Percentiles rank a stretch among this genome's conserved stretches.
phyloP scores from a whole-genome alignment of 768 basidiomycete species.

The Lepiota subincarnata region DNA sequence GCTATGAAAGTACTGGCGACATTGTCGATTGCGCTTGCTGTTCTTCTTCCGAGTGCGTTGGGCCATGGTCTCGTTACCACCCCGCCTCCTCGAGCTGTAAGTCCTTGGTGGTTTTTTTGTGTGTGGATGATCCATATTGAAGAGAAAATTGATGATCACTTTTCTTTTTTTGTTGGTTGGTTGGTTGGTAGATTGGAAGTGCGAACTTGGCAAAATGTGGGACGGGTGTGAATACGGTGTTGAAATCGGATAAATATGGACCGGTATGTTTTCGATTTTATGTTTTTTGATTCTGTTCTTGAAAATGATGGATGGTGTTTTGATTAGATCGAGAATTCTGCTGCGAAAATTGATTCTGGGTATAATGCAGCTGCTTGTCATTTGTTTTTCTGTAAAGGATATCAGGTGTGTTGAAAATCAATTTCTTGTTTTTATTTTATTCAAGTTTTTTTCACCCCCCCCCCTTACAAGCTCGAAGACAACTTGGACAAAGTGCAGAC shows the following conservation, averaged over 20 bases:
- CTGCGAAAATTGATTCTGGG: constrained; percentile 21
- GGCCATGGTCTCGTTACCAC: constrained; percentile 27
- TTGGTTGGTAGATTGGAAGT: constrained; percentile 25
- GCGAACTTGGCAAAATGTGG: constrained; percentile 29
- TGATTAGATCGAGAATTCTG: constrained; percentile 29
- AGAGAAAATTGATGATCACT: too few species aligned
- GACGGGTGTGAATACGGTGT: constrained; percentile 21
- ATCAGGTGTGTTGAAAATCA: constrained; percentile 25
- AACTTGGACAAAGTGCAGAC: constrained; percentile 25
- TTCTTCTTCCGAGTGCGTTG: constrained; percentile 12
- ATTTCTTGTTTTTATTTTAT: too few species aligned
- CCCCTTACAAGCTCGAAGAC: constrained; percentile 28
- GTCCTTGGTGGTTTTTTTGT: too few species aligned
- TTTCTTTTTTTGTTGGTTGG: too few species aligned
- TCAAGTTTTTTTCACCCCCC: neutral
- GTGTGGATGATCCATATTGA: too few species aligned
- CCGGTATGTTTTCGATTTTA: constrained; percentile 21
- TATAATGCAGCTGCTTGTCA: constrained; percentile 30
- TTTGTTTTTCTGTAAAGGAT: constrained; percentile 30
- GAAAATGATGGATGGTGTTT: too few species aligned
- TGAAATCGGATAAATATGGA: constrained; percentile 26
- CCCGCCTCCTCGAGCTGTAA: constrained; percentile 25
- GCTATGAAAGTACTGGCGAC: neutral
- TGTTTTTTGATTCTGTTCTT: neutral
- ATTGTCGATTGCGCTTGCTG: neutral